Base-by-base conservation (phyloP, 495 filamentous ascomycete genomes). In the Penicillium lagena region DNA sequence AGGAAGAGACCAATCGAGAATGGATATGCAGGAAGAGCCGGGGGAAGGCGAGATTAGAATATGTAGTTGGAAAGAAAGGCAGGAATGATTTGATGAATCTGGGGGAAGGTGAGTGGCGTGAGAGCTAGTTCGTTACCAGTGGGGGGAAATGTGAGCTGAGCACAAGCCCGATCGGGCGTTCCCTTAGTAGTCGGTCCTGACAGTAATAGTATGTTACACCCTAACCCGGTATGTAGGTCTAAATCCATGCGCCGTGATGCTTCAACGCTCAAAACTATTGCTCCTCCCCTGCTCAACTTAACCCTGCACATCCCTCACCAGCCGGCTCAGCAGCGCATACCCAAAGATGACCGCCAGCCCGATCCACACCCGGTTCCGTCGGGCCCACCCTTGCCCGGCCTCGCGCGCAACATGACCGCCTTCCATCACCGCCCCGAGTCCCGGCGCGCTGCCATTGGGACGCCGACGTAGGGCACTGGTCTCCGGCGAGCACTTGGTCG, bases 371-470 rank as follows among this genome's bases (percentile, higher is more conserved):
- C 87, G 89, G 65, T 96, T 83, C 43, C 82, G 77, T 45, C 76
- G 68, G 34, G 89, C 59, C 90, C 90, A 95, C 35, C 88, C 77
- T 45, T 86, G 81, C 1, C 91, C 86, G 8, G 83, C 87, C 52
- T 90, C 76, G 43, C 86, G 62, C 61, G 81, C 78, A 62, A 83
- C 80, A 70, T 87, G 63, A 60, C 86, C 67, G 60, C 87, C 70
- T 44, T 89, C 85, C 43, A 94, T 83, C 1, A 94, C 87, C 11
- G 80, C 85, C n/a, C 86, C 88, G 10, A 89, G 59, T 13, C 85
- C 81, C 12, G 82, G 76, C 4, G 76, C 78, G 52, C 85, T 88
- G 4, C 80, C 80, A 30, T 77, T 77, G 11, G 78, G 79, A 39
- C 85, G 75, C 49, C 81, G 80, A 42, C 81, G 76, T 12, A 87